Evolutionary conservation across 83 land plant genomes (phyloP), one percentile per base, ranked within the genome.

Genomic region (Thuja plicata): DNA sequence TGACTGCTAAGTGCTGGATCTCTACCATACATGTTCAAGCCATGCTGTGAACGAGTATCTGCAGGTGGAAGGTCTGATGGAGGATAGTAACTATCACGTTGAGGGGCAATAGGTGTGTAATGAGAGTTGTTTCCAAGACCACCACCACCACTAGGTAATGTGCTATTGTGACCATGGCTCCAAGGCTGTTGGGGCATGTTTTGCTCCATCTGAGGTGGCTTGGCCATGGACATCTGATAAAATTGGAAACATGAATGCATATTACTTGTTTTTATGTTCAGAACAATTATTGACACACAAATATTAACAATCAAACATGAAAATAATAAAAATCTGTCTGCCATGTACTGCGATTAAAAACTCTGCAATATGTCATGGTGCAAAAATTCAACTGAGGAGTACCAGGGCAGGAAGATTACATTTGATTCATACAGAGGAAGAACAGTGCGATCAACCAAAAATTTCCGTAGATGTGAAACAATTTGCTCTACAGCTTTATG

Each of bases 401-500:
- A 86, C 15, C 40, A 54, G 71, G 11, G n/a, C 55, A 57, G 60
- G 32, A 87, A n/a, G 74, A 88, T 91, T 87, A 91, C 93, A 78
- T 92, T 91, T 37, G 62, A 45, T 84, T 92, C 93, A 35, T 89
- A 92, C 70, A 91, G 43, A 55, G 93, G 93, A 52, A 92, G 91
- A 50, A 92, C 93, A 16, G 87, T 84, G 34, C 91, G 90, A 87
- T 92, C 93, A 70, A 92, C 93, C 50, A 92, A 79, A 38, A 91
- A 92, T 83, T 92, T 92, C 76, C 93, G 87, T 76, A 92, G 87
- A 74, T 92, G 93, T 16, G 93, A 91, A 40, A 89, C 93, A 57
- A 92, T 90, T 80, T 91, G 93, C 55, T 92, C 93, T 86, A 92
- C 84, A 35, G 93, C 93, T 83, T 91, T 92, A 30, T 92, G 93